phyloP scores from a whole-genome alignment of 208 protist genomes.

The Leishmania amazonensis region DNA sequence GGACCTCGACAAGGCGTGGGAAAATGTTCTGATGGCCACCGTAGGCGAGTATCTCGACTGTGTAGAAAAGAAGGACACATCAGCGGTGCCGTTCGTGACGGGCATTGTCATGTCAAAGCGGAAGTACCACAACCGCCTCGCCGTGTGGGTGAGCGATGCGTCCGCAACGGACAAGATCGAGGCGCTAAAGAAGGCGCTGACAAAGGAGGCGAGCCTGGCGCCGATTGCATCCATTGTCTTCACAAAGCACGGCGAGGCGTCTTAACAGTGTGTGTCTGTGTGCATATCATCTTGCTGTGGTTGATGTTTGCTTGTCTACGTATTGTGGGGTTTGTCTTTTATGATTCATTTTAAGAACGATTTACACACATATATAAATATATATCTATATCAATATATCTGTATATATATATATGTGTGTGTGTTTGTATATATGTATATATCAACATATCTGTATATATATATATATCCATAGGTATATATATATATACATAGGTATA shows the following conservation, averaged over 20 bases:
- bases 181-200: slow-evolving; percentile 44
- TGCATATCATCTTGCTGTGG: not conserved
- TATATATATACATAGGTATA: not conserved
- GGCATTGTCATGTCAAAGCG: slow-evolving; percentile 76
- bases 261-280: slow-evolving; percentile 12
- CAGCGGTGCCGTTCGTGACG: slow-evolving; percentile 46
- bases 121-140: slow-evolving; percentile 84
- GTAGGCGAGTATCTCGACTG: slow-evolving; percentile 83
- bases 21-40: slow-evolving; percentile 79
- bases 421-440: slow-evolving; percentile 1
- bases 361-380: not conserved
- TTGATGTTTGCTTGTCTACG: not conserved
- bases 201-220: slow-evolving; percentile 37
- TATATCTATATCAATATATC: not conserved
- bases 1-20: slow-evolving; percentile 74
- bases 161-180: slow-evolving; percentile 49
- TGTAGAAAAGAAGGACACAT: slow-evolving; percentile 25
- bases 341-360: not conserved
- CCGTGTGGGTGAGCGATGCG: slow-evolving; percentile 71
- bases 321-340: not conserved
- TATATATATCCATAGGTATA: not conserved
- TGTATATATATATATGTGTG: not conserved
- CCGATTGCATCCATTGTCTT: slow-evolving; percentile 47
- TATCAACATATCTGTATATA: not conserved
- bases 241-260: slow-evolving; percentile 66